Percentiles rank a stretch among this genome's conserved stretches.
Evolutionary conservation across 2,329 filamentous ascomycete species (phyloP).

Genomic region (Biscogniauxia marginata): DNA sequence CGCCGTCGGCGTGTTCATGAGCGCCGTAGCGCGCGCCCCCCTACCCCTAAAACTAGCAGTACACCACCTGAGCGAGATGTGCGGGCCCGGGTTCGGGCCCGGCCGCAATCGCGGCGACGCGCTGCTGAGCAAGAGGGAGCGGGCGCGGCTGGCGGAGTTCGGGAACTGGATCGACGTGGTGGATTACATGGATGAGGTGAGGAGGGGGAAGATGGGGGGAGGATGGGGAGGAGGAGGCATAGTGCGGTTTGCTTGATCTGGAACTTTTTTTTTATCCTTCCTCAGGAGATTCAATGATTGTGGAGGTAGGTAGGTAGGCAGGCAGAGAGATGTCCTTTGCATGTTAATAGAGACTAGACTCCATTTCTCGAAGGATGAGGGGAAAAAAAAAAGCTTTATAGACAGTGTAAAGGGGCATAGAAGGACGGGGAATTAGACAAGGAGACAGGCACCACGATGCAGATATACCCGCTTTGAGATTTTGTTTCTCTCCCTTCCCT

Average conservation of each 20-base stretch:
- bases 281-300: too few species aligned
- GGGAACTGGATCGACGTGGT: conserved; percentile 56
- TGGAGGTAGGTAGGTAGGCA: too few species aligned
- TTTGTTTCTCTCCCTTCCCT: background rate
- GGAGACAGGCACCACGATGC: background rate
- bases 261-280: too few species aligned
- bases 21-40: conserved; percentile 53
- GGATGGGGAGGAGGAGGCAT: conserved; percentile 1
- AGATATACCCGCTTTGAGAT: background rate
- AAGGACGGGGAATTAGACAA: background rate
- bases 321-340: too few species aligned
- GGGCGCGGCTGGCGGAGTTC: conserved; percentile 48
- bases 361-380: too few species aligned
- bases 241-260: conserved; percentile 10
- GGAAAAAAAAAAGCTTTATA: background rate
- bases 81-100: conserved; percentile 52
- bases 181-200: conserved; percentile 55
- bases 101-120: conserved; percentile 49
- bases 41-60: conserved; percentile 62
- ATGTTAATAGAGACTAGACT: too few species aligned
- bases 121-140: conserved; percentile 57
- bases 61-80: conserved; percentile 69
- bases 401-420: background rate
- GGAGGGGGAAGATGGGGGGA: conserved; percentile 9
- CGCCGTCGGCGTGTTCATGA: conserved; percentile 62